Conservation (phyloP, 2,329 filamentous ascomycete genomes). For the Phyllosticta citriasiana region DNA sequence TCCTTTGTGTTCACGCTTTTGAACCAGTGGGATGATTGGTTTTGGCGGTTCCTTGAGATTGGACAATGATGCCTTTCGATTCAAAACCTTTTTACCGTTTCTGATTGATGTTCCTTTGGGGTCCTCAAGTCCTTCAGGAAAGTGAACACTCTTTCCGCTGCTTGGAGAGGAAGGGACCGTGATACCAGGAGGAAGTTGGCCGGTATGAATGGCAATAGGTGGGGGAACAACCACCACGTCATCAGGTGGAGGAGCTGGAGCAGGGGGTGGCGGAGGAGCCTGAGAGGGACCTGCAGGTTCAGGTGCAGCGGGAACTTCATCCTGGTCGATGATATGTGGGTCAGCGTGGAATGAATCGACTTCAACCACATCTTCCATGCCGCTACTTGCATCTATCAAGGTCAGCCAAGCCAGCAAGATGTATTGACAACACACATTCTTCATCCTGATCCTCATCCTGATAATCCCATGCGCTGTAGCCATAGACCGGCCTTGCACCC, state of each 20-base stretch:
- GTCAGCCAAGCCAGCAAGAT: background rate
- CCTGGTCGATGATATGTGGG: background rate
- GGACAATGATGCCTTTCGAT: background rate
- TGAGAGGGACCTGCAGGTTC: background rate
- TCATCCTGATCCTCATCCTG: background rate
- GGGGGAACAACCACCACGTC: background rate
- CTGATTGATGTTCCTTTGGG: background rate
- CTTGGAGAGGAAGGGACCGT: background rate
- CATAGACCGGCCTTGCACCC: background rate
- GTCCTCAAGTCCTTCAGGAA: conserved; percentile 6
- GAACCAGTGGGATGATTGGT: background rate
- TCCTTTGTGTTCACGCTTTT: conserved; percentile 1
- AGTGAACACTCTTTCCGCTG: conserved; percentile 10
- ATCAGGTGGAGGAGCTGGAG: background rate
- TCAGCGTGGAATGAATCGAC: background rate
- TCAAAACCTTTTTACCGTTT: background rate
- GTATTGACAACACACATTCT: conserved; percentile 1
- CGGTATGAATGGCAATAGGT: background rate
- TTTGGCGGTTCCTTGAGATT: background rate
- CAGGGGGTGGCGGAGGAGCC: background rate
- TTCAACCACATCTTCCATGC: background rate
- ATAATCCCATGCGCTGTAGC: background rate
- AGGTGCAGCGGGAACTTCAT: background rate
- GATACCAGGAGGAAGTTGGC: background rate
- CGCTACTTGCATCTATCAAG: conserved; percentile 7